phyloP scores from a whole-genome alignment of 1,284 basidiomycete species.

The Marasmius oreades region DNA sequence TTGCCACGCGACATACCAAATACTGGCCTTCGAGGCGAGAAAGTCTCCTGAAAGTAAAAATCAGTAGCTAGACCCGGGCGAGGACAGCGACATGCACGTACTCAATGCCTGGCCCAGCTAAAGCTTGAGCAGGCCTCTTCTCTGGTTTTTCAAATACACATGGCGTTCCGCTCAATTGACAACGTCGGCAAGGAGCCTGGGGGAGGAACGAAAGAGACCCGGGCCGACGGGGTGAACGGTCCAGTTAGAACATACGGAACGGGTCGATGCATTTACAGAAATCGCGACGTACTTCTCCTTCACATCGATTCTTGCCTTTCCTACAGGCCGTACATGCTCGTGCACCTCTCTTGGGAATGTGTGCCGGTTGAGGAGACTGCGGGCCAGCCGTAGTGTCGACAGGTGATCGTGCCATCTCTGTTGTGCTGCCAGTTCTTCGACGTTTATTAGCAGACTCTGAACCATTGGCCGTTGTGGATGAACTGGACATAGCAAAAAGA shows the following conservation, averaged over 20 bases:
- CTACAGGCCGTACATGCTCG: conserved; percentile 80
- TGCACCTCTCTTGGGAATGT: conserved; percentile 78
- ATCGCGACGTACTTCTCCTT: conserved; percentile 65
- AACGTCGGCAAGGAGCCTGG: conserved; percentile 86
- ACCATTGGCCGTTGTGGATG: conserved; percentile 37
- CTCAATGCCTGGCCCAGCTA: conserved; percentile 70
- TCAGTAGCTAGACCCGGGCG: conserved; percentile 17
- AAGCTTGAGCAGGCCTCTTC: conserved; percentile 65
- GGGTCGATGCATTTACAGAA: conserved; percentile 23
- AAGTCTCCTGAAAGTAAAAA: conserved; percentile 52
- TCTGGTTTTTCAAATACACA: conserved; percentile 94
- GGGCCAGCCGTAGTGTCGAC: conserved; percentile 19
- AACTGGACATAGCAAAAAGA: conserved; percentile 37
- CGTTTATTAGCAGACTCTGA: conserved; percentile 37
- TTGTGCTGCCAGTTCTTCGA: conserved; percentile 31
- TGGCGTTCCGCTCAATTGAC: conserved; percentile 76
- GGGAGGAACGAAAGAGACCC: conserved; percentile 27
- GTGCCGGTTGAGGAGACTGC: conserved; percentile 29
- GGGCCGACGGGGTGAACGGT: conserved; percentile 64
- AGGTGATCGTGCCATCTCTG: conserved; percentile 22
- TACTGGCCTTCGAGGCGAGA: conserved; percentile 83
- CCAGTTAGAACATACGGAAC: conserved; percentile 41
- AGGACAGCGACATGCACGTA: conserved; percentile 38
- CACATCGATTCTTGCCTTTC: conserved; percentile 91
- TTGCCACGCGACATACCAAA: conserved; percentile 44